Percentiles rank a stretch among this genome's conserved stretches.
phyloP scores from a whole-genome alignment of 2,329 filamentous ascomycete species.

The Pseudocercospora macadamiae region DNA sequence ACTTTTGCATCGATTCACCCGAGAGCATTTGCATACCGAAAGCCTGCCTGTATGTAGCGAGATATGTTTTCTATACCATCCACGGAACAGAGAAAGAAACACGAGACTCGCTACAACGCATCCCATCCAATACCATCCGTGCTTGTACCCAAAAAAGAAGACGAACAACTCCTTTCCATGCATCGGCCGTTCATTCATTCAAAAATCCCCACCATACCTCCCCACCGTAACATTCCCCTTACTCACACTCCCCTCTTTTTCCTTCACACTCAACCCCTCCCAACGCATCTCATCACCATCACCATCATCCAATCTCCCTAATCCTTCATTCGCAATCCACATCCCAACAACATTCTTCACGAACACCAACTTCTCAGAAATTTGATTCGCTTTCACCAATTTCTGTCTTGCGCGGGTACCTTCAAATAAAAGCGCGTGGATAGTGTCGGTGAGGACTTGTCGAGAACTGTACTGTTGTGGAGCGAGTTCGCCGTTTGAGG shows the following conservation, averaged over 20 bases:
- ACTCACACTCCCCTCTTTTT: conserved; percentile 47
- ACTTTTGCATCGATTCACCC: no score
- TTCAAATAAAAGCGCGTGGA: conserved; percentile 72
- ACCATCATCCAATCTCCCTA: conserved; percentile 55
- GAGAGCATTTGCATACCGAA: no score
- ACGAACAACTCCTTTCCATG: no score
- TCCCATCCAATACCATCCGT: no score
- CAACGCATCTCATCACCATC: conserved; percentile 43
- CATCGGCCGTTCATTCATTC: no score
- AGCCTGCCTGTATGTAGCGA: no score
- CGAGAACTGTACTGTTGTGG: conserved; percentile 71
- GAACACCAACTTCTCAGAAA: conserved; percentile 75
- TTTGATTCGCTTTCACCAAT: conserved; percentile 70
- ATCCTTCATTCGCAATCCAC: conserved; percentile 70
- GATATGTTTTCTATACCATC: no score
- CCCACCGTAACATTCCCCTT: conserved; percentile 54
- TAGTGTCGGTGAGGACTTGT: conserved; percentile 70
- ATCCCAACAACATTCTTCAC: conserved; percentile 69
- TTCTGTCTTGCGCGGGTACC: conserved; percentile 48
- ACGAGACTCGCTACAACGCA: no score
- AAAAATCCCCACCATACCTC: conserved; percentile 52
- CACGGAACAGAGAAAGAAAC: no score
- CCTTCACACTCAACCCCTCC: conserved; percentile 48
- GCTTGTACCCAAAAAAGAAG: no score
- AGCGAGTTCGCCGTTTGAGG: conserved; percentile 61